Percentiles rank a stretch among this genome's conserved stretches.
phyloP scores from a whole-genome alignment of 345 rosid species.

The Boechera stricta region DNA sequence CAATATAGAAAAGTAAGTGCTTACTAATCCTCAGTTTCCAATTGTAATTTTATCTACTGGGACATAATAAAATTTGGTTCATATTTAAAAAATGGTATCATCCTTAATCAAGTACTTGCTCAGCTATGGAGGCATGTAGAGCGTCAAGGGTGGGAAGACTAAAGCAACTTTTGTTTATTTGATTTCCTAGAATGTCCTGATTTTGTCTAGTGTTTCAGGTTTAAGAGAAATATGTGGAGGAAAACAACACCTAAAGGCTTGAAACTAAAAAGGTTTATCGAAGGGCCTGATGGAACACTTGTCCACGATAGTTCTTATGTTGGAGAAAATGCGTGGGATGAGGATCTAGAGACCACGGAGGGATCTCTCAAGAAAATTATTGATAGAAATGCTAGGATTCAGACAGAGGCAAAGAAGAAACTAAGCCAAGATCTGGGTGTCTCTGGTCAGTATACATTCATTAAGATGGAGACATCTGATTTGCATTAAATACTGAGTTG shows the following conservation, averaged over 20 bases:
- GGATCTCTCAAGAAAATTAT: constrained; percentile 63
- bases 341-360: constrained; percentile 61
- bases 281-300: constrained; percentile 81
- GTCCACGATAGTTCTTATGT: constrained; percentile 81
- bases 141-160: constrained; percentile 23
- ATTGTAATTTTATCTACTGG: neutral
- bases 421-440: constrained; percentile 68
- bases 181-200: constrained; percentile 39
- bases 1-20: constrained; percentile 70
- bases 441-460: constrained; percentile 55
- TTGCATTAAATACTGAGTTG: constrained; percentile 9
- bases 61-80: constrained; percentile 4
- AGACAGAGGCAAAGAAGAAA: constrained; percentile 67
- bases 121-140: constrained; percentile 11
- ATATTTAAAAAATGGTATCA: neutral
- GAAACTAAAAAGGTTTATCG: constrained; percentile 79
- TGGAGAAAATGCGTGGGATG: constrained; percentile 95
- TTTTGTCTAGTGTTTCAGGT: constrained; percentile 54
- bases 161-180: constrained; percentile 18
- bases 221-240: constrained; percentile 88
- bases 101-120: neutral
- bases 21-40: constrained; percentile 15
- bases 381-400: constrained; percentile 58
- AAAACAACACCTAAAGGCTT: constrained; percentile 84
- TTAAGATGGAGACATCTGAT: constrained; percentile 6